Evolutionary conservation across 179 eudicot species (phyloP).

Genomic region (Camellia oleifera): DNA sequence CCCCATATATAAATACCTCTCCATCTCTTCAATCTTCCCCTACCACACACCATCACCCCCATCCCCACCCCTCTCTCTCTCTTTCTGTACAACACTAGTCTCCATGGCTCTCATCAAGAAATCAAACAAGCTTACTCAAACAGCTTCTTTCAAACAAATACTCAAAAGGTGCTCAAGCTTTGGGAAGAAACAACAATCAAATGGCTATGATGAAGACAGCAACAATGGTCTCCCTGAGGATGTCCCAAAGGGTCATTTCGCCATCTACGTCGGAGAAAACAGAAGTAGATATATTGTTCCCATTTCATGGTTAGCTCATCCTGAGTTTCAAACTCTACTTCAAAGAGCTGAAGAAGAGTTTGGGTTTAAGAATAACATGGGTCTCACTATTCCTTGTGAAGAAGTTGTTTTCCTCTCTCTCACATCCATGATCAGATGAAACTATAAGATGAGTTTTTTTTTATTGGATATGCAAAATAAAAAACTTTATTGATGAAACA

Average conservation of each 20-base stretch:
- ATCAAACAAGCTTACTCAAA: constrained; percentile 28
- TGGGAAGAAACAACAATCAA: constrained; percentile 29
- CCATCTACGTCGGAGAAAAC: constrained; percentile 62
- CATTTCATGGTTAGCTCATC: constrained; percentile 43
- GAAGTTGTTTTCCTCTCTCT: constrained; percentile 48
- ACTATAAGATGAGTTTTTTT: too few relatives aligned
- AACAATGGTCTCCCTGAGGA: constrained; percentile 32
- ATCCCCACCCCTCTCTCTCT: neutral
- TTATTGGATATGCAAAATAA: too few relatives aligned
- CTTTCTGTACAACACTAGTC: neutral
- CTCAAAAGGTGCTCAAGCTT: constrained; percentile 54
- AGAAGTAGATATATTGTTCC: constrained; percentile 61
- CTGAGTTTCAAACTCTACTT: constrained; percentile 46
- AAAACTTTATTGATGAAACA: too few relatives aligned
- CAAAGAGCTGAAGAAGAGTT: constrained; percentile 64
- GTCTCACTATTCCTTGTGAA: constrained; percentile 66
- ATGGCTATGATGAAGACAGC: neutral
- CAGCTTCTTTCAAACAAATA: constrained; percentile 41
- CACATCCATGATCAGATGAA: constrained; percentile 17
- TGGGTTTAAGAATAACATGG: constrained; percentile 59
- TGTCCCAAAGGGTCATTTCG: constrained; percentile 77
- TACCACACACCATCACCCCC: constrained; percentile 20
- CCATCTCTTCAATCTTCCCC: constrained; percentile 16
- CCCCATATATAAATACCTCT: neutral
- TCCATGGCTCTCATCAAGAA: constrained; percentile 38